These are phyloP conservation scores for Nepenthes mirabilis DNA, from an alignment of 148 eudicot species.

Conservation along the genomic window DNA sequence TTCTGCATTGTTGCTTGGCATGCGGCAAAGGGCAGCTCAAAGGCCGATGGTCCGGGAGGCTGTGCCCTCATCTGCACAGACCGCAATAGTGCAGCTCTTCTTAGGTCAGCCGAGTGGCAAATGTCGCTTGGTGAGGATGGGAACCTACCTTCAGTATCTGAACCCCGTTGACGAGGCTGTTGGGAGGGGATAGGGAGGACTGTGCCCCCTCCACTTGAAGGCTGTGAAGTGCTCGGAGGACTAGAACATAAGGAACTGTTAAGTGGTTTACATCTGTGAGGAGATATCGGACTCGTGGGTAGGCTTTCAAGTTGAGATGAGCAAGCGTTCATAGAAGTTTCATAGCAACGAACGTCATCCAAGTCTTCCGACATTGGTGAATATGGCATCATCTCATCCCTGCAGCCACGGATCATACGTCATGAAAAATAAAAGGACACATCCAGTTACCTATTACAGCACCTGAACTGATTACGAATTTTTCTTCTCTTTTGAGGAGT, in stretches of 20 bases:
- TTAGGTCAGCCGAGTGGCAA: conserved; percentile 90
- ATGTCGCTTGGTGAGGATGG: conserved; percentile 98
- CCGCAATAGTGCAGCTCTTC: conserved; percentile 80
- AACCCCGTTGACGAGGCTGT: conserved; percentile 68
- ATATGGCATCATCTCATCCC: conserved; percentile 62
- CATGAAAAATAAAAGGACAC: no score
- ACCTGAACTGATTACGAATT: no score
- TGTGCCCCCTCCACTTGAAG: conserved; percentile 22
- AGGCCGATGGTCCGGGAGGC: conserved; percentile 41
- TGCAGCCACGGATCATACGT: conserved; percentile 11
- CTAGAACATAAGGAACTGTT: conserved; percentile 32
- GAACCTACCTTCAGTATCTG: conserved; percentile 78
- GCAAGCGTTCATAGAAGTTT: conserved; percentile 39
- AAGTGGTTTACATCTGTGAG: conserved; percentile 56
- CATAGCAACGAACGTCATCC: conserved; percentile 60
- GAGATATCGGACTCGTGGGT: conserved; percentile 91
- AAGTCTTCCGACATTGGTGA: conserved; percentile 92
- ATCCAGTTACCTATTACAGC: no score
- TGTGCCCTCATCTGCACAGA: conserved; percentile 93
- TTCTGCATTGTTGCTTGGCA: conserved; percentile 31
- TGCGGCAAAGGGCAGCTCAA: conserved; percentile 26
- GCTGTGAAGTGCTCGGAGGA: conserved; percentile 37
- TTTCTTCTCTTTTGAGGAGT: no score
- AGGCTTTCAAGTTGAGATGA: conserved; percentile 70
- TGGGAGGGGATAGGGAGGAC: conserved; percentile 23